Percentiles rank a stretch among this genome's conserved stretches.
phyloP scores from a whole-genome alignment of 2,329 filamentous ascomycete genomes.

The Aspergillus jensenii region DNA sequence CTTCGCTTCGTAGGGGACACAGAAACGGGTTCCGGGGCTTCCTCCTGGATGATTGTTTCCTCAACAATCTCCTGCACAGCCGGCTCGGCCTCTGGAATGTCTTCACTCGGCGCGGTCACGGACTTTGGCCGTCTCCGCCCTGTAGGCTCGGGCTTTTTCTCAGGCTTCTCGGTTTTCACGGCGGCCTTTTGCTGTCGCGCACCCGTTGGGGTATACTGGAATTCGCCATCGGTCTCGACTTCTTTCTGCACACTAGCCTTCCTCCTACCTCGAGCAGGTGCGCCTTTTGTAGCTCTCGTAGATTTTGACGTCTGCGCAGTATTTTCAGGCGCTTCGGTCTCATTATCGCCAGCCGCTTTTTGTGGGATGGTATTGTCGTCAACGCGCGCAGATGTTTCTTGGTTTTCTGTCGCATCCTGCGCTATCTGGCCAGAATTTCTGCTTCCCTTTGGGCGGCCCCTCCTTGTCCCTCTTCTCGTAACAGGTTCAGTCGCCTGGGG shows the following conservation, averaged over 20 bases:
- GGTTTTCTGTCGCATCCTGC: constrained; percentile 39
- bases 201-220: constrained; percentile 40
- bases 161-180: constrained; percentile 19
- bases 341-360: constrained; percentile 26
- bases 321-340: constrained; percentile 21
- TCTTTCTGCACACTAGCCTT: constrained; percentile 27
- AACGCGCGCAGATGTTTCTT: constrained; percentile 41
- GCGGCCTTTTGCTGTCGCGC: constrained; percentile 19
- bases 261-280: constrained; percentile 25
- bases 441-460: constrained; percentile 35
- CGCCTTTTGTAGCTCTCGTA: constrained; percentile 22
- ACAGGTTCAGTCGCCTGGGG: constrained; percentile 20
- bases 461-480: constrained; percentile 21
- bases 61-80: constrained; percentile 33
- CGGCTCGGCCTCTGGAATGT: constrained; percentile 27
- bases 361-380: constrained; percentile 30
- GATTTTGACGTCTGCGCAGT: constrained; percentile 18
- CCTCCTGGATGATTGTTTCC: constrained; percentile 30
- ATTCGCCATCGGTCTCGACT: constrained; percentile 39
- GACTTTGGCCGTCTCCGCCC: constrained; percentile 17
- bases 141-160: constrained; percentile 23
- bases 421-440: constrained; percentile 26
- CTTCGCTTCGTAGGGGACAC: constrained; percentile 35
- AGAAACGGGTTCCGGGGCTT: constrained; percentile 21
- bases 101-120: constrained; percentile 29